These are phyloP conservation scores for Ambrosiella beaveri DNA, from an alignment of 2,329 filamentous ascomycete species.

Conservation along the genomic window DNA sequence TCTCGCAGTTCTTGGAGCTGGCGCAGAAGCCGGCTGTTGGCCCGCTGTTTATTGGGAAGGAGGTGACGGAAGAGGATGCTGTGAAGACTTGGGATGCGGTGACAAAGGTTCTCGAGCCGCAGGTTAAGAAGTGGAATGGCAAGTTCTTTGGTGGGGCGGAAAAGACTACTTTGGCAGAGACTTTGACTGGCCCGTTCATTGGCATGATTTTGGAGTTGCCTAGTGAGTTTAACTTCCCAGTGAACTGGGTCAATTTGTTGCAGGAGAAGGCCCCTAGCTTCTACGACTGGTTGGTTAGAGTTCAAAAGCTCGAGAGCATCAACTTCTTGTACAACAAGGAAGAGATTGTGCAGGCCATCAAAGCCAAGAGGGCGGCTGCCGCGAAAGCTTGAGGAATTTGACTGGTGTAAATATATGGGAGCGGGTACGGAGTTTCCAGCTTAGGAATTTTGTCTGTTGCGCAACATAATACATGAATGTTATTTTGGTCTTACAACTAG, in stretches of 20 bases:
- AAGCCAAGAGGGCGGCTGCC: background rate
- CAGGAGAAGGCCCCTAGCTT: slow-evolving; percentile 45
- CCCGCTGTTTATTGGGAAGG: slow-evolving; percentile 29
- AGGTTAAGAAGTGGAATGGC: slow-evolving; percentile 26
- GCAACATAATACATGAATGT: too few species aligned
- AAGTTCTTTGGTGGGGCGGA: slow-evolving; percentile 47
- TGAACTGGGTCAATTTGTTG: slow-evolving; percentile 28
- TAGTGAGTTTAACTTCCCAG: slow-evolving; percentile 37
- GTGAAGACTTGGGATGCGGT: slow-evolving; percentile 34
- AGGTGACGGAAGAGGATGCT: slow-evolving; percentile 19
- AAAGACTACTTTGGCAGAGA: slow-evolving; percentile 44
- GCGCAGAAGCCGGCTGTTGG: slow-evolving; percentile 22
- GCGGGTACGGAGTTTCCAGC: background rate
- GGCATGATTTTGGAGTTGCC: slow-evolving; percentile 38
- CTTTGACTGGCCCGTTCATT: slow-evolving; percentile 48
- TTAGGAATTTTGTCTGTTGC: too few species aligned
- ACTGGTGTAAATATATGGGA: background rate
- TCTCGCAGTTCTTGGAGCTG: slow-evolving; percentile 46
- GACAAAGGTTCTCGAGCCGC: slow-evolving; percentile 56
- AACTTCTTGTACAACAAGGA: slow-evolving; percentile 16
- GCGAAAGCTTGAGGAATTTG: background rate
- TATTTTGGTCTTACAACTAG: too few species aligned
- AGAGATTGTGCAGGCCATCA: background rate
- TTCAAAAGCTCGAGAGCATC: slow-evolving; percentile 47
- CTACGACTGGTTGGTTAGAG: slow-evolving; percentile 46